A percentile compares a stretch with the other conserved stretches of the same genome.
These are phyloP conservation scores for Trichoderma sp. DNA, from an alignment of 2,329 filamentous ascomycete genomes.

Conservation along the genomic window DNA sequence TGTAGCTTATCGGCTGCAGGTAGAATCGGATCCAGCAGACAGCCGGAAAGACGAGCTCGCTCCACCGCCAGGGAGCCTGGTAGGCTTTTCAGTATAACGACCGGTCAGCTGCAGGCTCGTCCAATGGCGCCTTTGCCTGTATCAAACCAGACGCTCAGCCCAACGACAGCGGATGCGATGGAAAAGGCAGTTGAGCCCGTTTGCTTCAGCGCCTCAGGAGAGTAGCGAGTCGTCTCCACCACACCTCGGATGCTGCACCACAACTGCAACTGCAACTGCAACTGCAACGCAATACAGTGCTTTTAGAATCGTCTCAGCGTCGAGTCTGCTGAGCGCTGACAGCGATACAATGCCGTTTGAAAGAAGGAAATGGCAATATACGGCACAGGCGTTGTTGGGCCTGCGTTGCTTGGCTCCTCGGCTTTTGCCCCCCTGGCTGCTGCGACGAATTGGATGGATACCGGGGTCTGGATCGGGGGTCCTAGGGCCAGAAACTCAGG, in stretches of 20 bases:
- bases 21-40: neutral
- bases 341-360: neutral
- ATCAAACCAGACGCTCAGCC: neutral
- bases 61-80: slow-evolving; percentile 19
- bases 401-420: neutral
- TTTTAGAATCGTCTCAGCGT: slow-evolving; percentile 5
- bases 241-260: slow-evolving; percentile 10
- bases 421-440: slow-evolving; percentile 13
- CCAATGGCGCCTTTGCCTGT: neutral
- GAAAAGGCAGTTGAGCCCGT: neutral
- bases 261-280: neutral
- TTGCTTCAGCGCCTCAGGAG: slow-evolving; percentile 16
- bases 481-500: slow-evolving; percentile 14
- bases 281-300: slow-evolving; percentile 11
- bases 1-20: slow-evolving; percentile 1
- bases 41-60: slow-evolving; percentile 19
- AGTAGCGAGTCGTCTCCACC: slow-evolving; percentile 16
- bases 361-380: neutral
- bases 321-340: neutral
- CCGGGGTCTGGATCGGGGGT: slow-evolving; percentile 16
- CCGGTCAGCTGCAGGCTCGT: neutral
- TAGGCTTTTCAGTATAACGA: slow-evolving; percentile 16
- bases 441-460: slow-evolving; percentile 24
- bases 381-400: neutral
- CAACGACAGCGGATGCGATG: slow-evolving; percentile 6